phyloP scores from a whole-genome alignment of 805 yeast genomes.

The Helenozyma rhizophorensis region DNA sequence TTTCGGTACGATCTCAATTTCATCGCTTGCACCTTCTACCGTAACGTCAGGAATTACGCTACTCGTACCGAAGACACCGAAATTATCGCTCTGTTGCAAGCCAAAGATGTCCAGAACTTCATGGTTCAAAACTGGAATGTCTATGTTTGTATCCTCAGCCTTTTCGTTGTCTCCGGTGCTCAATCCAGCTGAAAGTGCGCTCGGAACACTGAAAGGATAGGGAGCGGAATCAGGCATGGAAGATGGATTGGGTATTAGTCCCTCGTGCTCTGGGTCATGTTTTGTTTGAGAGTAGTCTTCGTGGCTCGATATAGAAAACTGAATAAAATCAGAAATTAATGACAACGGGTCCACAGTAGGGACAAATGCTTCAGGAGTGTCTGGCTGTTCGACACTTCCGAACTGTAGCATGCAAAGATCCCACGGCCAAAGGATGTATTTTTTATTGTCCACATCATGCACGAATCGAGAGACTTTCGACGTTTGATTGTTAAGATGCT shows the following conservation, averaged over 20 bases:
- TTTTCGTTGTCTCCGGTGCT: conserved; percentile 2
- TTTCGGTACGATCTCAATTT: conserved; percentile 1
- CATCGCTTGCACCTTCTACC: neutral
- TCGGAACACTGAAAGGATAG: conserved; percentile 14
- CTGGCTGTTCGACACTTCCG: conserved; percentile 18
- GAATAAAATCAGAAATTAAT: conserved; percentile 31
- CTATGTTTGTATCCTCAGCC: conserved; percentile 8
- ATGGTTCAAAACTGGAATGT: conserved; percentile 2
- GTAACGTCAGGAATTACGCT: conserved; percentile 6
- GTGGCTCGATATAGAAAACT: no score
- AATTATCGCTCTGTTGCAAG: conserved; percentile 1
- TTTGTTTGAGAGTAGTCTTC: conserved; percentile 9
- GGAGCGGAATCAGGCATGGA: neutral
- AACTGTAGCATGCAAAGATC: conserved; percentile 60
- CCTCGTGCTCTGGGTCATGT: conserved; percentile 15
- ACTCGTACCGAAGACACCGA: no score
- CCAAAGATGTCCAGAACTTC: conserved; percentile 1
- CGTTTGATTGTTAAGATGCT: conserved; percentile 65
- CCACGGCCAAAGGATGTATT: conserved; percentile 70
- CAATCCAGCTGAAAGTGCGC: conserved; percentile 9
- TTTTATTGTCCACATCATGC: conserved; percentile 47
- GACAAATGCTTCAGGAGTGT: neutral
- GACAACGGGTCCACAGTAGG: conserved; percentile 23
- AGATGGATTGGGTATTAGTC: no score
- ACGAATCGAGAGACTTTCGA: conserved; percentile 57